Base-by-base conservation (phyloP, 2,329 filamentous ascomycete genomes). In the Rachicladosporium sp. region DNA sequence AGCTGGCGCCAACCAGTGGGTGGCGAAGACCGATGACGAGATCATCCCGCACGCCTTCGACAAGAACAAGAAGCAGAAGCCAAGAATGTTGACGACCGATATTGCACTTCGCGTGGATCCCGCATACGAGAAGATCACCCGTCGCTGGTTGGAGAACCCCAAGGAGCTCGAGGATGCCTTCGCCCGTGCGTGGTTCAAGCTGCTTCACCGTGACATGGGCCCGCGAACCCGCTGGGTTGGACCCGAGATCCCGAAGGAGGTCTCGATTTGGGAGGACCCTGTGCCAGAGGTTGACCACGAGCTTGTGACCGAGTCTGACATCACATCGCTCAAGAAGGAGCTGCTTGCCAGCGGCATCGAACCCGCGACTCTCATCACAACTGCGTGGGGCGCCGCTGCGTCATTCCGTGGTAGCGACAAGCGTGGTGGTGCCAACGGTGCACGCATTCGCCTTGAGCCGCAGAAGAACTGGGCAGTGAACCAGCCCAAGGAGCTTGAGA, bases 341-440 rank as follows among this genome's bases (percentile, higher is more conserved):
- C 76, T 87, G 35, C 68, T 87, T 2, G 66, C 65, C 33, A 63
- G 74, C n/a, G 78, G 77, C 10, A 54, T 85, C 4, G 68, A 70
- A 41, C 63, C 71, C 4, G 67, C 69, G 41, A 75, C 76, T 61
- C 67, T 87, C 43, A 71, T 87, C 39, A 69, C 70, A 7, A 71
- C 72, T 7, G 80, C 80, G 15, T 85, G 78, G 75, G 76, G 76
- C 1, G 75, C 80, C 0, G 79, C 80, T 15, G 79, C 80, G 2
- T 79, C 78, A 23, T 85, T 80, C 76, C 80, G 80, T 45, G 73
- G 76, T 50, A 73, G 76, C 50, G 82, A 88, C 68, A 87, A 87
- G 75, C 82, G 82, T 48, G 82, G 82, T 50, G 82, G 82, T 55
- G 82, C 82, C 63, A 88, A 88, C 53, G 82, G 82, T 51, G 82